Evolutionary conservation across 2,329 filamentous ascomycete species (phyloP), one percentile per base, ranked within the genome.

Genomic region (Colletotrichum australisinense): DNA sequence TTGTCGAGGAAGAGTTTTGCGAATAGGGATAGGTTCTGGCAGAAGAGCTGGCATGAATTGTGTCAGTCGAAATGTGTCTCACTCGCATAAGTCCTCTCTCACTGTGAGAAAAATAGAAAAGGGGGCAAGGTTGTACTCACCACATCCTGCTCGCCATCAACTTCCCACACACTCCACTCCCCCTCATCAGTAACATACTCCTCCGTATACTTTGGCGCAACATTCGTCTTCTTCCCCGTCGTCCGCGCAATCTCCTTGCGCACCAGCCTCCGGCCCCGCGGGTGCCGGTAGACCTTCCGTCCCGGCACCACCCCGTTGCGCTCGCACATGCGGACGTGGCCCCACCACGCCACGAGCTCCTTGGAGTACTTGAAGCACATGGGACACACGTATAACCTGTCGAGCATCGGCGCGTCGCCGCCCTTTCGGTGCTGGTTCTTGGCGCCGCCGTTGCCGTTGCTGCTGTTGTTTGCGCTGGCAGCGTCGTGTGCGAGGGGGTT

Each of bases 1-100:
- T 97, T 98, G 83, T 98, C 95, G 76, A 99, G 93, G 83, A 98
- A 99, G 57, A 99, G 91, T 83, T 98, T 99, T 32, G 95, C 95
- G 82, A 98, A 98, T 58, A 99, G 92, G 11, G 94, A 98, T 14
- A 99, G 89, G 78, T 98, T 98, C 83, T 98, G 97, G 77, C 95
- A 95, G 81, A 97, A 98, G 35, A 98, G 89, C 88, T 92, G 74
- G 9, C 1, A 16, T 16, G 7, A 19, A 24, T 26, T 12, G 16
- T n/a, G 53, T 65, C 22, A 65, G 64, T 24, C 16, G 5, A 5
- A 26, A 12, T n/a, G 68, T 80, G 69, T 77, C 53, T 26, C 1
- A 1, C 30, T 38, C 8, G n/a, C 16, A 4, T 22, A n/a, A 35
- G 5, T 49, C 16, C 8, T 19, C 42, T 49, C 42, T n/a, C 42